Percentiles rank a stretch among this genome's conserved stretches.
Conservation (phyloP, 768 basidiomycete genomes). For the Phallus indusiatus region DNA sequence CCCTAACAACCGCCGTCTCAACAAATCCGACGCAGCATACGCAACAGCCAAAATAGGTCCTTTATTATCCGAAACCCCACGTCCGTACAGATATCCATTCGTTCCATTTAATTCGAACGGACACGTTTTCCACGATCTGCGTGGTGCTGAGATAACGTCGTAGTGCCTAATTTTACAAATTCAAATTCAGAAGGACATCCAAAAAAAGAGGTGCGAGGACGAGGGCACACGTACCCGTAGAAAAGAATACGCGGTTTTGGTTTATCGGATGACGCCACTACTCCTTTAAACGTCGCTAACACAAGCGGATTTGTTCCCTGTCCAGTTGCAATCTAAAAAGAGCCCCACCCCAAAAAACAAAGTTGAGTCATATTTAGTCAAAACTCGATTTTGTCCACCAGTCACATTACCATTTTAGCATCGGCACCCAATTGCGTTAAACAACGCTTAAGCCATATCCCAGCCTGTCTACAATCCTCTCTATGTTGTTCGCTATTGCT, state of each 20-base stretch:
- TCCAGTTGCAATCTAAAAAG: constrained; percentile 62
- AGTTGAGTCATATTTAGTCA: neutral
- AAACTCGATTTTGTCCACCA: neutral
- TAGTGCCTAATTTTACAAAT: constrained; percentile 61
- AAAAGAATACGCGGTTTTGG: constrained; percentile 65
- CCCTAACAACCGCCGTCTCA: constrained; percentile 61
- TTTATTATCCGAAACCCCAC: constrained; percentile 91
- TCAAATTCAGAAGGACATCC: neutral
- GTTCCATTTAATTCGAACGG: constrained; percentile 76
- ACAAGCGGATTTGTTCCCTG: constrained; percentile 82
- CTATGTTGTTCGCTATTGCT: constrained; percentile 56
- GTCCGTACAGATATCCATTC: constrained; percentile 86
- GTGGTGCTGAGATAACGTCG: constrained; percentile 84
- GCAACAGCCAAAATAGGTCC: constrained; percentile 90
- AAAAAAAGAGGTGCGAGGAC: neutral
- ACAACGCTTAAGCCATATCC: constrained; percentile 86
- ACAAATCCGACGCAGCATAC: constrained; percentile 76
- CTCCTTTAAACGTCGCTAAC: constrained; percentile 73
- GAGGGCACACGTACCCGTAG: constrained; percentile 77
- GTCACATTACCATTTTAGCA: constrained; percentile 52
- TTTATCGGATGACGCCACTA: constrained; percentile 40
- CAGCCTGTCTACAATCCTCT: constrained; percentile 90
- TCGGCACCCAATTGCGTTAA: constrained; percentile 82
- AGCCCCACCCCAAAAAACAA: neutral
- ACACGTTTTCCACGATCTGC: constrained; percentile 68